Percentiles rank a stretch among this genome's conserved stretches.
Evolutionary conservation across 441 rosid genomes (phyloP).

Genomic region (Pelargonium australe): DNA sequence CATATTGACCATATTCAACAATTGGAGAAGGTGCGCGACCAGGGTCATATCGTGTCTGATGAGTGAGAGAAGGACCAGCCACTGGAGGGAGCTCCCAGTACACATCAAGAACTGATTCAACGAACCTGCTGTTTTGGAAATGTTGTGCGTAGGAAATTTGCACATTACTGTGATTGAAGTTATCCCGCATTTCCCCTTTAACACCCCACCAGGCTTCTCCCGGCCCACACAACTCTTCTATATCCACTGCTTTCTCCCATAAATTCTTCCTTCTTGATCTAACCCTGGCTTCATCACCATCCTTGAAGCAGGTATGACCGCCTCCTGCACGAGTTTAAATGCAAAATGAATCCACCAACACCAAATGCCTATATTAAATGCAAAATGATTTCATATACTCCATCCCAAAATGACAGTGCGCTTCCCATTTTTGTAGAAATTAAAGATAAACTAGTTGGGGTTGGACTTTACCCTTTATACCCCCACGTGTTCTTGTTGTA

Average conservation of each 20-base stretch:
- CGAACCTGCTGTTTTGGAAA: constrained; percentile 65
- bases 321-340: constrained; percentile 48
- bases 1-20: constrained; percentile 78
- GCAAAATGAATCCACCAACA: background rate
- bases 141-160: constrained; percentile 60
- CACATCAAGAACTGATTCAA: constrained; percentile 68
- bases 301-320: constrained; percentile 89
- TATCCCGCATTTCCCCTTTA: constrained; percentile 71
- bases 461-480: too few relatives aligned
- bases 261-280: constrained; percentile 77
- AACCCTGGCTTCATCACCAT: constrained; percentile 85
- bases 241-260: constrained; percentile 93
- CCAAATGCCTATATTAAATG: background rate
- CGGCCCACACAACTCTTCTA: constrained; percentile 69
- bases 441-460: too few relatives aligned
- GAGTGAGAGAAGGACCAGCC: constrained; percentile 91
- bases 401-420: too few relatives aligned
- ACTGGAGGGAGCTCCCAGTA: constrained; percentile 95
- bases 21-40: constrained; percentile 64
- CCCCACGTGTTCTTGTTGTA: too few relatives aligned
- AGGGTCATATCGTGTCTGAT: constrained; percentile 85
- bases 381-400: background rate
- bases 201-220: constrained; percentile 98
- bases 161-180: constrained; percentile 72
- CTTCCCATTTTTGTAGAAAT: too few relatives aligned